Conservation (phyloP, 306 rosid species). For the Lathyrus oleraceus region DNA sequence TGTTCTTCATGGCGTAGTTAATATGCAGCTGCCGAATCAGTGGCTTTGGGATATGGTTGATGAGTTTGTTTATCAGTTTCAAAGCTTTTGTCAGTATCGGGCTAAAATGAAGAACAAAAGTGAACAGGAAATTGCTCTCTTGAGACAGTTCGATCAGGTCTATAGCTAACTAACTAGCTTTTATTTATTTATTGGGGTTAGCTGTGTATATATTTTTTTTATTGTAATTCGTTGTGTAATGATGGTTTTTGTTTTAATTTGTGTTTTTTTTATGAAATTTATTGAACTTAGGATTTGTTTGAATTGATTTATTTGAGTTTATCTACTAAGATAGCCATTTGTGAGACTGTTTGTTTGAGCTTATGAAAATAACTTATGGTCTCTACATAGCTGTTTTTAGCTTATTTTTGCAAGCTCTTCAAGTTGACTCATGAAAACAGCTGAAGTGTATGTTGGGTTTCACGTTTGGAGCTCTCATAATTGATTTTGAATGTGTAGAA, state of each 20-base stretch:
- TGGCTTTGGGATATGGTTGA: conserved; percentile 99
- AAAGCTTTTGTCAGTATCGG: conserved; percentile 91
- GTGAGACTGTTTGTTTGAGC: not conserved
- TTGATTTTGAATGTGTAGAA: no score
- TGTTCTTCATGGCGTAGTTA: conserved; percentile 89
- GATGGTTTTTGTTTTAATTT: not conserved
- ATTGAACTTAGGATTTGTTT: not conserved
- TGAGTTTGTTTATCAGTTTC: conserved; percentile 96
- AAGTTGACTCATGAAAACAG: not conserved
- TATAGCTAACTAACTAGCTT: not conserved
- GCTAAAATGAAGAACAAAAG: conserved; percentile 93
- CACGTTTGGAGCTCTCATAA: no score
- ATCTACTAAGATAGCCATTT: not conserved
- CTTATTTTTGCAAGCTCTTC: not conserved
- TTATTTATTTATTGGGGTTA: not conserved
- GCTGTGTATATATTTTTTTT: not conserved
- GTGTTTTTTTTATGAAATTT: not conserved
- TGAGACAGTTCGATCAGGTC: conserved; percentile 79
- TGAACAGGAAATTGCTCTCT: conserved; percentile 80
- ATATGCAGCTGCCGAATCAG: conserved; percentile 95
- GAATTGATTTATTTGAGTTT: not conserved
- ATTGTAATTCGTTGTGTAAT: not conserved
- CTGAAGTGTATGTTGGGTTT: not conserved
- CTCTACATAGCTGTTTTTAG: not conserved
- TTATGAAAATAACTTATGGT: not conserved